Evolutionary conservation across 768 basidiomycete species (phyloP).

Genomic region (Leucocoprinus birnbaumii): DNA sequence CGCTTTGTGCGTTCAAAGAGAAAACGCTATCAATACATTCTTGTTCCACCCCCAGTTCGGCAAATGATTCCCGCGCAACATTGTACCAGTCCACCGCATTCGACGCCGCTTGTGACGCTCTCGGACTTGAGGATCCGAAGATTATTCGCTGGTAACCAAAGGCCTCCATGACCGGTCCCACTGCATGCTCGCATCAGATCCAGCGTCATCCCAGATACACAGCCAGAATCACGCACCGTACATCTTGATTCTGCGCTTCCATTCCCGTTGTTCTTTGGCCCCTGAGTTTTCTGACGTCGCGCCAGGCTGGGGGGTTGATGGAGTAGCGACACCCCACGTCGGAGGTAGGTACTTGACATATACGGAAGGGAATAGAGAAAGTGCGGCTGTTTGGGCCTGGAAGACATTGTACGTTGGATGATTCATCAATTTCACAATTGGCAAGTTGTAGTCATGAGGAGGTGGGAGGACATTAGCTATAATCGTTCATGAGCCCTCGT

Average conservation of each 20-base stretch:
- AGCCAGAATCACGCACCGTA: constrained; percentile 56
- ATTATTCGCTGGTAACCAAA: constrained; percentile 83
- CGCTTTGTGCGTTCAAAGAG: constrained; percentile 42
- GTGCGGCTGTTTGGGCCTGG: constrained; percentile 65
- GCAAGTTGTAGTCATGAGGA: constrained; percentile 64
- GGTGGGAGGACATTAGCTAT: constrained; percentile 81
- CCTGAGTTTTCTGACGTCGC: constrained; percentile 35
- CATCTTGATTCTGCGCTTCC: constrained; percentile 78
- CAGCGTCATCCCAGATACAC: constrained; percentile 10
- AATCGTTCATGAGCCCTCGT: constrained; percentile 4
- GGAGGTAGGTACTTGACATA: constrained; percentile 79
- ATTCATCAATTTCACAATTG: constrained; percentile 78
- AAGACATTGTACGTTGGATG: constrained; percentile 73
- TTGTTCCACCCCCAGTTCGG: constrained; percentile 79
- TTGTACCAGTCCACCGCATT: constrained; percentile 75
- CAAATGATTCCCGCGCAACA: constrained; percentile 73
- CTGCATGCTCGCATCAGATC: constrained; percentile 33
- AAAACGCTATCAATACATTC: constrained; percentile 77
- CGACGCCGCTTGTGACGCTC: constrained; percentile 42
- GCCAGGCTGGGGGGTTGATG: constrained; percentile 39
- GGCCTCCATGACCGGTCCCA: constrained; percentile 80
- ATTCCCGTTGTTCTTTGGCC: constrained; percentile 56
- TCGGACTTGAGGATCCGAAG: constrained; percentile 74
- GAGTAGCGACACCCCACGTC: constrained; percentile 61
- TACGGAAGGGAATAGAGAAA: constrained; percentile 73